Evolutionary conservation across 441 rosid genomes (phyloP).

Genomic region (Monsonia emarginata): DNA sequence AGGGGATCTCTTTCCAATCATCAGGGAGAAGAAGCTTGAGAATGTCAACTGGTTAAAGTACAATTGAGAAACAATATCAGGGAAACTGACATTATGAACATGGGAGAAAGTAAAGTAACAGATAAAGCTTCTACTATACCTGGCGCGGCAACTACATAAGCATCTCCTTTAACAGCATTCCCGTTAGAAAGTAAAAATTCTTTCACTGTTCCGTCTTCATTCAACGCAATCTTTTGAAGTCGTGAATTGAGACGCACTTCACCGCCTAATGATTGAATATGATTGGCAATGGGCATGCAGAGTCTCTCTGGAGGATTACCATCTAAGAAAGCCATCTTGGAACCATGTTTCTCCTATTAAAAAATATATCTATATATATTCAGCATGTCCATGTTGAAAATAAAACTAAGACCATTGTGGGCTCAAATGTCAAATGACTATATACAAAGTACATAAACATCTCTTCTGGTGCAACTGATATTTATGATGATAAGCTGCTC

Average conservation of each 20-base stretch:
- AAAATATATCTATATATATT: neutral
- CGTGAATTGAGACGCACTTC: slow-evolving; percentile 73
- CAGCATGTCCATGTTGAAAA: slow-evolving; percentile 9
- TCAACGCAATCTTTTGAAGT: slow-evolving; percentile 67
- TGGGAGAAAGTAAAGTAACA: neutral
- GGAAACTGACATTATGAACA: slow-evolving; percentile 1
- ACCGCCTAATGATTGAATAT: slow-evolving; percentile 68
- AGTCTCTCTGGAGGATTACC: slow-evolving; percentile 97
- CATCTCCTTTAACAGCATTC: slow-evolving; percentile 63
- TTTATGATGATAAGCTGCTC: neutral
- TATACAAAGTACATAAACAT: too few species aligned
- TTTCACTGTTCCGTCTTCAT: slow-evolving; percentile 67
- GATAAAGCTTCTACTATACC: slow-evolving; percentile 31
- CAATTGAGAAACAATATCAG: slow-evolving; percentile 16
- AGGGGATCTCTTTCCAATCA: slow-evolving; percentile 63
- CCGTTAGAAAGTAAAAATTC: slow-evolving; percentile 58
- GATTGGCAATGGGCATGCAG: slow-evolving; percentile 74
- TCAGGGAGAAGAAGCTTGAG: slow-evolving; percentile 82
- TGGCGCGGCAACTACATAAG: slow-evolving; percentile 75
- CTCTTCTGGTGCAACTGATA: neutral
- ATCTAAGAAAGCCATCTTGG: slow-evolving; percentile 94
- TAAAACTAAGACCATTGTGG: neutral
- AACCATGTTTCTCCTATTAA: slow-evolving; percentile 85
- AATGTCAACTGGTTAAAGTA: slow-evolving; percentile 53
- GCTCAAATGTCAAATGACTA: neutral